Percentiles rank a stretch among this genome's conserved stretches.
Conservation (phyloP, 192 early-diverging fungal species). For the Backusella westeae region DNA sequence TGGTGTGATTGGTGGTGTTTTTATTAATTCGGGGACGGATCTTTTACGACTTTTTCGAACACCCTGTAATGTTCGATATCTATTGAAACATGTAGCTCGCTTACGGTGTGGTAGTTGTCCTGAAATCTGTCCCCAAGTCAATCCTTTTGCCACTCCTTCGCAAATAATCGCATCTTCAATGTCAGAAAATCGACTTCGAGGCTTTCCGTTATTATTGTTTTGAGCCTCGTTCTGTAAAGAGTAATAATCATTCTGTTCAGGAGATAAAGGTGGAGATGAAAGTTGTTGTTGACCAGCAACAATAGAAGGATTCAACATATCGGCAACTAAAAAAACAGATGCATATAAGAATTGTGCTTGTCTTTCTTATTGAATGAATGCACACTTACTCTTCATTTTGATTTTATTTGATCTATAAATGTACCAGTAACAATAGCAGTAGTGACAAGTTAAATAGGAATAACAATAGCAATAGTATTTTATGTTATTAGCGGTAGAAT, state of each 20-base stretch:
- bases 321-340: conserved; percentile 18
- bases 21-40: background rate
- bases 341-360: background rate
- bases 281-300: conserved; percentile 8
- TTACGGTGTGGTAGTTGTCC: conserved; percentile 34
- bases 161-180: conserved; percentile 36
- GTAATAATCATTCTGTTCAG: background rate
- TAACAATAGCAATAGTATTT: background rate
- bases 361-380: background rate
- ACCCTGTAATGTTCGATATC: conserved; percentile 34
- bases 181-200: conserved; percentile 36
- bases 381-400: conserved; percentile 15
- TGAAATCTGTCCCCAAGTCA: conserved; percentile 39
- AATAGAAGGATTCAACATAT: conserved; percentile 20
- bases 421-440: background rate
- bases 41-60: conserved; percentile 34
- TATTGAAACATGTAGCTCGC: conserved; percentile 38
- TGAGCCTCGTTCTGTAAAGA: background rate
- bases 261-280: conserved; percentile 5
- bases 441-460: background rate
- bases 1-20: conserved; percentile 13
- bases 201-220: conserved; percentile 10
- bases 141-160: conserved; percentile 35
- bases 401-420: background rate
- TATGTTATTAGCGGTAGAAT: background rate